Conservation (phyloP, 225 moss, liverwort and hornwort genomes). For the Sphagnum tenellum region DNA sequence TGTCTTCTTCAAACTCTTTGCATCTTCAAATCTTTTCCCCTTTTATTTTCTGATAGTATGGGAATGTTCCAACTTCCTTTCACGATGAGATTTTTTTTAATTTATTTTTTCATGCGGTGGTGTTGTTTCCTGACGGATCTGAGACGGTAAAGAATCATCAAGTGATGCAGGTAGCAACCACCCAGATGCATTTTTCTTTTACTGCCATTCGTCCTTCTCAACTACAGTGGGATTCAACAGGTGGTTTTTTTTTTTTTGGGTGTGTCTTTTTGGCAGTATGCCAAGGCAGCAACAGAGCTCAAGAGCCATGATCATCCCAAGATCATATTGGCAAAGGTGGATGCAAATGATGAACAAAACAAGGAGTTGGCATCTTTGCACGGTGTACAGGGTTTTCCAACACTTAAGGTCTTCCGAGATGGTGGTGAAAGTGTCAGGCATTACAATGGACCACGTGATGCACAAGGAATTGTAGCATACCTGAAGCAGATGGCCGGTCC, state of each 20-base stretch:
- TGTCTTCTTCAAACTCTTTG: neutral
- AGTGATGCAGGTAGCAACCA: neutral
- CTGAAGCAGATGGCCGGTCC: conserved; percentile 71
- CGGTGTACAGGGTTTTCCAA: conserved; percentile 73
- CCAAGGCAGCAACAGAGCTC: conserved; percentile 61
- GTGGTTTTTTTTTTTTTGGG: neutral
- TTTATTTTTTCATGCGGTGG: neutral
- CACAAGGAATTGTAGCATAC: conserved; percentile 64
- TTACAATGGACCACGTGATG: conserved; percentile 76
- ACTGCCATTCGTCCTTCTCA: neutral
- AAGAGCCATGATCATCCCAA: conserved; percentile 64
- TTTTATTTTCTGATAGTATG: neutral
- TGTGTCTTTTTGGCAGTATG: conserved; percentile 40
- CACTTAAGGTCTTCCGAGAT: conserved; percentile 71
- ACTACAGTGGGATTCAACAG: neutral
- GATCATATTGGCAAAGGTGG: conserved; percentile 72
- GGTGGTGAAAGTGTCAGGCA: conserved; percentile 50
- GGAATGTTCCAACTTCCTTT: neutral
- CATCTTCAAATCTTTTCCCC: neutral
- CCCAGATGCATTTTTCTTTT: neutral
- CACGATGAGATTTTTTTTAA: no score
- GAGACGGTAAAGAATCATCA: neutral
- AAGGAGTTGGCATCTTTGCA: conserved; percentile 62
- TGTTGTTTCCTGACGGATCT: neutral
- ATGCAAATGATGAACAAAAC: conserved; percentile 60